These are phyloP conservation scores for Suhomyces coccinellae DNA, from an alignment of 1,139 yeast genomes.

Conservation along the genomic window DNA sequence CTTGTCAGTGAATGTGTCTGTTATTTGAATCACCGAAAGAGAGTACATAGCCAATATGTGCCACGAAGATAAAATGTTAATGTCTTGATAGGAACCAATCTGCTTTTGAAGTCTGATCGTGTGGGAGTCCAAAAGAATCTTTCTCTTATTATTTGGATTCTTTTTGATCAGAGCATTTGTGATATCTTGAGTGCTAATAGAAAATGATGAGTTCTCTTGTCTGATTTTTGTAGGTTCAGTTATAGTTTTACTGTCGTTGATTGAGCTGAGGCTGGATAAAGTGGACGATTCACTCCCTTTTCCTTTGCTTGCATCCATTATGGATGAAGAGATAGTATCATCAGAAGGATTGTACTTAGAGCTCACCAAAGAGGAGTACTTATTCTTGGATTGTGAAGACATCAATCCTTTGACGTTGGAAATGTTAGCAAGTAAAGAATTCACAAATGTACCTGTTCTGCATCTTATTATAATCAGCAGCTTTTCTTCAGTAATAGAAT, in stretches of 20 bases:
- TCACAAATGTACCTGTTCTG: slow-evolving; percentile 27
- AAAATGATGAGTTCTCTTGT: slow-evolving; percentile 13
- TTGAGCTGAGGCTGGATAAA: slow-evolving; percentile 34
- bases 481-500: slow-evolving; percentile 32
- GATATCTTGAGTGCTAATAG: slow-evolving; percentile 17
- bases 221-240: slow-evolving; percentile 10
- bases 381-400: slow-evolving; percentile 16
- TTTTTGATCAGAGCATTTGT: slow-evolving; percentile 15
- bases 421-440: slow-evolving; percentile 28
- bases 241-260: slow-evolving; percentile 7
- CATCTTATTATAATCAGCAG: slow-evolving; percentile 40
- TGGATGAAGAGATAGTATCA: slow-evolving; percentile 39
- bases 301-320: slow-evolving; percentile 26
- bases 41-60: slow-evolving; percentile 43
- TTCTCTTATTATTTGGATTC: slow-evolving; percentile 19
- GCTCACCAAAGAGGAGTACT: slow-evolving; percentile 20
- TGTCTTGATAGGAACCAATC: slow-evolving; percentile 30
- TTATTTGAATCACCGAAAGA: slow-evolving; percentile 30
- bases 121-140: slow-evolving; percentile 30
- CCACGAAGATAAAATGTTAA: slow-evolving; percentile 45
- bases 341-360: slow-evolving; percentile 27
- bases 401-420: slow-evolving; percentile 31
- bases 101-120: slow-evolving; percentile 43
- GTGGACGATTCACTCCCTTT: slow-evolving; percentile 37
- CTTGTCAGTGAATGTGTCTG: slow-evolving; percentile 28